Evolutionary conservation across 2,329 filamentous ascomycete species (phyloP).

Genomic region (Samsoniella hepiali): DNA sequence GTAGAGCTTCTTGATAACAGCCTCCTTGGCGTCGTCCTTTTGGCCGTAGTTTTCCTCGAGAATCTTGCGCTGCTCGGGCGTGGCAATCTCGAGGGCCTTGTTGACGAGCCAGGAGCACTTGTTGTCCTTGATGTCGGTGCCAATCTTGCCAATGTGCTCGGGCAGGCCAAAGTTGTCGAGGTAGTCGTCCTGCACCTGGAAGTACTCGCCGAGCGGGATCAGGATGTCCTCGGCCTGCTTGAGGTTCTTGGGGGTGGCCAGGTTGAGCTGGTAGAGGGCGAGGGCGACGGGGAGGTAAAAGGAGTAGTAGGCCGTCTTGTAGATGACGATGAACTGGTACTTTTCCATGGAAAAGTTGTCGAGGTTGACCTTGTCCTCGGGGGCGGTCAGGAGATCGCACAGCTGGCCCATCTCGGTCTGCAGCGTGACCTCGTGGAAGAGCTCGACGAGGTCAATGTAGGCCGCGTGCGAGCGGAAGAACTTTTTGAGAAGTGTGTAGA

Average conservation of each 20-base stretch:
- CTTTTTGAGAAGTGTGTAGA: conserved; percentile 90
- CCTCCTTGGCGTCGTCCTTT: conserved; percentile 82
- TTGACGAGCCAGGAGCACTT: conserved; percentile 99
- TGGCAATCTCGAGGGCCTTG: conserved; percentile 78
- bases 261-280: conserved; percentile 78
- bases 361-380: conserved; percentile 88
- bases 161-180: conserved; percentile 96
- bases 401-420: conserved; percentile 95
- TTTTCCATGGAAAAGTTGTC: conserved; percentile 94
- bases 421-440: conserved; percentile 92
- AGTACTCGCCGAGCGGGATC: conserved; percentile 97
- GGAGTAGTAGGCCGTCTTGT: conserved; percentile 99
- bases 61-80: conserved; percentile 78
- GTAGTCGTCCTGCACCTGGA: conserved; percentile 98
- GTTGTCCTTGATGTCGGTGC: conserved; percentile 98
- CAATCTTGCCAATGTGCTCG: conserved; percentile 93
- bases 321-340: conserved; percentile 97
- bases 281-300: conserved; percentile 97
- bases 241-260: conserved; percentile 84
- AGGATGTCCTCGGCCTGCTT: conserved; percentile 87
- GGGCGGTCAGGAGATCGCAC: conserved; percentile 91
- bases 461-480: conserved; percentile 83
- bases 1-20: conserved; percentile 83
- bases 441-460: conserved; percentile 89
- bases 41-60: conserved; percentile 92